Conservation (phyloP, 495 filamentous ascomycete genomes). For the Penicillium cinerascens region DNA sequence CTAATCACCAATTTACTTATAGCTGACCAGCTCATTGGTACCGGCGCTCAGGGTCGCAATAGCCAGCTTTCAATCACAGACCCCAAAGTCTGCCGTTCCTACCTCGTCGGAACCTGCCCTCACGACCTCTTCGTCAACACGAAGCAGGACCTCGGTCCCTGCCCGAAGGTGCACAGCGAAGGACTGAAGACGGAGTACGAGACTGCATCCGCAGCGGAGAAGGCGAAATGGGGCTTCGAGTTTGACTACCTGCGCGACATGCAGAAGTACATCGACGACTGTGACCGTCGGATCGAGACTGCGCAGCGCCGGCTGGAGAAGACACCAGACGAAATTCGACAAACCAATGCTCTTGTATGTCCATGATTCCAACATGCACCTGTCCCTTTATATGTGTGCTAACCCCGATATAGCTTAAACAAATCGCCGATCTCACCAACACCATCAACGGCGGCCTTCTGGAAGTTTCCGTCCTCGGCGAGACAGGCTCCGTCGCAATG, state of each 20-base stretch:
- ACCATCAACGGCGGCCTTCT: conserved; percentile 79
- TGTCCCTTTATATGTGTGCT: not conserved
- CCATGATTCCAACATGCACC: not conserved
- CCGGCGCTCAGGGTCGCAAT: conserved; percentile 63
- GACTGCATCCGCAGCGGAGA: conserved; percentile 58
- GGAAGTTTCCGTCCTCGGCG: conserved; percentile 82
- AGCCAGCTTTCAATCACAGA: conserved; percentile 85
- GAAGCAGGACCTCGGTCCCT: conserved; percentile 92
- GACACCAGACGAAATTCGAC: conserved; percentile 93
- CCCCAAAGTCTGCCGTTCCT: conserved; percentile 91
- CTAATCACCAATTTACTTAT: conserved; percentile 31
- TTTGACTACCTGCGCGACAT: conserved; percentile 96
- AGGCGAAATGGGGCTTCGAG: conserved; percentile 80
- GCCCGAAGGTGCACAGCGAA: conserved; percentile 87
- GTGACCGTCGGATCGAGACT: conserved; percentile 87
- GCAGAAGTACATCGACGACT: conserved; percentile 92
- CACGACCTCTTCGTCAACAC: conserved; percentile 99
- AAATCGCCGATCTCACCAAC: conserved; percentile 75
- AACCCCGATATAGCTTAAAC: conserved; percentile 57
- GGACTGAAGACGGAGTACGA: conserved; percentile 86
- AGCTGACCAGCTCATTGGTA: conserved; percentile 80
- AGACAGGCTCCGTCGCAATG: conserved; percentile 72
- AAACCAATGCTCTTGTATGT: conserved; percentile 81
- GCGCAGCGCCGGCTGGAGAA: conserved; percentile 92
- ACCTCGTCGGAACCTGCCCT: conserved; percentile 89